Conservation (phyloP, 2,329 filamentous ascomycete genomes). For the Aspergillus vadensis region DNA sequence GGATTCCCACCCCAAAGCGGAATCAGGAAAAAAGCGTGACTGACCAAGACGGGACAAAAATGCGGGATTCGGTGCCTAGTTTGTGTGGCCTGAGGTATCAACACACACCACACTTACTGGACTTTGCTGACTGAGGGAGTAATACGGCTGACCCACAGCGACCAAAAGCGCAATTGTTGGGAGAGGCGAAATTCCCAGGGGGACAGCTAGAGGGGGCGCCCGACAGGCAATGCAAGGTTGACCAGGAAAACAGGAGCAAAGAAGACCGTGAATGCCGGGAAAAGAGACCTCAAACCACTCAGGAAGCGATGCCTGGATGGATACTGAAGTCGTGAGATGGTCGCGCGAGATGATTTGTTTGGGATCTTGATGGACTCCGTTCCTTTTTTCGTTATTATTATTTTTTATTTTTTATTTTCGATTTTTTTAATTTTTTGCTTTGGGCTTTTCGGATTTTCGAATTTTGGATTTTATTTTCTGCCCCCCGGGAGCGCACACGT, state of each 20-base stretch:
- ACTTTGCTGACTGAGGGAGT: not conserved
- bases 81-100: not conserved
- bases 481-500: conserved; percentile 20
- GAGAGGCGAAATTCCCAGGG: conserved; percentile 2
- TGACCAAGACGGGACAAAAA: not conserved
- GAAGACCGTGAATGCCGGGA: not conserved
- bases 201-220: conserved; percentile 13
- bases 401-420: conserved; percentile 20
- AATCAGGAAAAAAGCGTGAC: conserved; percentile 1
- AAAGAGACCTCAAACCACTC: conserved; percentile 5
- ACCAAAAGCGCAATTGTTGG: conserved; percentile 14
- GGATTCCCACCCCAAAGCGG: conserved; percentile 1
- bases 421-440: conserved; percentile 25
- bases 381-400: conserved; percentile 23
- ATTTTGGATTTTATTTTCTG: conserved; percentile 22
- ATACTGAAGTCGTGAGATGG: conserved; percentile 15
- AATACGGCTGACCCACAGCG: conserved; percentile 14
- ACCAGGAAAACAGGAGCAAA: not conserved
- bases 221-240: conserved; percentile 17
- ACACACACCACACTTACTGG: not conserved
- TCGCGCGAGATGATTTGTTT: conserved; percentile 21
- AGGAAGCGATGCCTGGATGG: conserved; percentile 2
- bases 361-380: conserved; percentile 22
- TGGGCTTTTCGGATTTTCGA: conserved; percentile 14
- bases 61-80: not conserved